These are phyloP conservation scores for Lactarius hatsudake DNA, from an alignment of 768 basidiomycete genomes.

Conservation along the genomic window DNA sequence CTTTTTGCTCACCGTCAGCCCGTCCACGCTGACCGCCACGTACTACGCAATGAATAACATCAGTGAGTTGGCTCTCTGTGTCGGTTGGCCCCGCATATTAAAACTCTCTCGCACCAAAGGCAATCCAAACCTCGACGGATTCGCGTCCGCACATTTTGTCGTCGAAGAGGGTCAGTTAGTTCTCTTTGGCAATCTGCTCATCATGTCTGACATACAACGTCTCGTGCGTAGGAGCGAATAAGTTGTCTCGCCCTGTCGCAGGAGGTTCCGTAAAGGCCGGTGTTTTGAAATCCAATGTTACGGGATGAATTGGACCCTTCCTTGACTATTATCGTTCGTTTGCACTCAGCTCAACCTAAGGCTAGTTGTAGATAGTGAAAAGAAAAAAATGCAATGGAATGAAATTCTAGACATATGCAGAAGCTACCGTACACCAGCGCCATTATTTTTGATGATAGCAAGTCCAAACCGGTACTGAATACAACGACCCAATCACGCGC, in stretches of 20 bases:
- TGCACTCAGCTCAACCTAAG: not conserved
- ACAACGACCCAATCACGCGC: slow-evolving; percentile 18
- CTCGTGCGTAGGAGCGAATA: slow-evolving; percentile 41
- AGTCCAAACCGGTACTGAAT: slow-evolving; percentile 27
- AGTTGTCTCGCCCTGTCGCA: slow-evolving; percentile 47
- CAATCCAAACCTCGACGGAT: slow-evolving; percentile 44
- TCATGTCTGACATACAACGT: not conserved
- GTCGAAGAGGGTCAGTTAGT: slow-evolving; percentile 33
- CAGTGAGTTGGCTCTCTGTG: slow-evolving; percentile 35
- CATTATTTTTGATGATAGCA: slow-evolving; percentile 28
- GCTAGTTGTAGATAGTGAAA: not conserved
- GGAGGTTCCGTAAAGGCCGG: slow-evolving; percentile 47
- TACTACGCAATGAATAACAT: slow-evolving; percentile 54
- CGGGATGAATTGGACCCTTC: not conserved
- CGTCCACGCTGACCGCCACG: slow-evolving; percentile 46
- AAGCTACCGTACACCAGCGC: slow-evolving; percentile 22
- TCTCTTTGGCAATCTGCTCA: slow-evolving; percentile 8
- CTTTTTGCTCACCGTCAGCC: slow-evolving; percentile 50
- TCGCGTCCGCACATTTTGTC: slow-evolving; percentile 43
- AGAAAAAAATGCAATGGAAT: slow-evolving; percentile 18
- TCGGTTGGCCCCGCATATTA: not conserved
- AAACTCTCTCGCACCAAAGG: slow-evolving; percentile 30
- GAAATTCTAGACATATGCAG: slow-evolving; percentile 26
- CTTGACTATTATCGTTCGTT: too few species aligned
- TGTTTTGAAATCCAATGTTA: slow-evolving; percentile 37